Percentiles rank a stretch among this genome's conserved stretches.
phyloP scores from a whole-genome alignment of 148 eudicot species.

The Spergularia bocconei region DNA sequence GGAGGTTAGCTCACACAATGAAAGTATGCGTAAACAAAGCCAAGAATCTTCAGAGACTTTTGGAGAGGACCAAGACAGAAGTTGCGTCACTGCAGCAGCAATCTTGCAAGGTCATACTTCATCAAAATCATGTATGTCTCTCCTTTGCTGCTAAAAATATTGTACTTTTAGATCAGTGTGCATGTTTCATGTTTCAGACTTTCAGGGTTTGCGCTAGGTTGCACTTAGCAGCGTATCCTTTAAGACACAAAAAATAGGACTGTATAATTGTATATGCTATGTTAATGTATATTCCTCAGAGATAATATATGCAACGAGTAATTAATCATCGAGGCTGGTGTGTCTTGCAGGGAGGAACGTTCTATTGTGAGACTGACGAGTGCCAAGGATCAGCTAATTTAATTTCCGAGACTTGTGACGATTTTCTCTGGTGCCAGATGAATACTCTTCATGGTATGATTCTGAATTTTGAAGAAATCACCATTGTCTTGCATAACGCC shows the following conservation, averaged over 20 bases:
- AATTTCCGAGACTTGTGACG: neutral
- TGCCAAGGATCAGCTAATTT: no score
- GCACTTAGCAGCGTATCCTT: no score
- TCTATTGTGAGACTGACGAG: neutral
- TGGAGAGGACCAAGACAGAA: neutral
- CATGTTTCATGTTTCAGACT: neutral
- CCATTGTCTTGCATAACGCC: neutral
- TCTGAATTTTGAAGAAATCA: slow-evolving; percentile 1
- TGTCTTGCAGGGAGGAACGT: neutral
- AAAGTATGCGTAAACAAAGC: neutral
- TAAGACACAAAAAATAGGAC: no score
- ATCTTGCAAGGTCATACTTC: neutral
- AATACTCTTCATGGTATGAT: neutral
- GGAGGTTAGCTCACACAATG: neutral
- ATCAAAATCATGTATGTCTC: neutral
- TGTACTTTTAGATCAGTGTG: neutral
- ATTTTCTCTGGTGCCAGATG: neutral
- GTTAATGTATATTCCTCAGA: no score
- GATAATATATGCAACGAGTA: no score
- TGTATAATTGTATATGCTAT: no score
- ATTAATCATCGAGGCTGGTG: no score
- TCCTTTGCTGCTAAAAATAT: neutral
- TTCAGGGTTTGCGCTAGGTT: no score
- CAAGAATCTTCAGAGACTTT: neutral
- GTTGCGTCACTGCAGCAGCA: neutral